Evolutionary conservation across 2,329 filamentous ascomycete genomes (phyloP), one percentile per base, ranked within the genome.

Genomic region (Diplodia scrobiculata): DNA sequence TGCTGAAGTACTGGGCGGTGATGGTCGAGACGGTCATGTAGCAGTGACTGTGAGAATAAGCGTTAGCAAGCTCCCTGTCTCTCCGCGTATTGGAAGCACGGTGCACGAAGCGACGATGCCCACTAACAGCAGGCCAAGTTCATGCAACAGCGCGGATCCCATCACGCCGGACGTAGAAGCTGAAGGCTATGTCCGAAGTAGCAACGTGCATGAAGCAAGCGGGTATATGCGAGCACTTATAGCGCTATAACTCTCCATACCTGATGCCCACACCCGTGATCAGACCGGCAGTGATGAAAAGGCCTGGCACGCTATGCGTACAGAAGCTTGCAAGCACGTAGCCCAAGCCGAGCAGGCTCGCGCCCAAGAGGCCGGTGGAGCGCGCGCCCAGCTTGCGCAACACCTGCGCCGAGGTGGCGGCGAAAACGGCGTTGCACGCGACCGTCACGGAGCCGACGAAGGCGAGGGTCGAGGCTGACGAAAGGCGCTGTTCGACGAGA

Each of bases 381-480:
- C 81, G 78, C 2, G 82, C 78, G 0, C 86, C 86, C 9, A 87
- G 69, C 17, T 72, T 70, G 3, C 80, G 76, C 67, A 86, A 81
- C 6, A 87, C 60, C n/a, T 81, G 78, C 0, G 83, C 81, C 68
- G 84, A 84, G 7, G 83, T 68, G 5, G 87, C 78, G 0, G 83
- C 86, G 62, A 84, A 77, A 0, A 82, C 78, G 0, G 83, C 82
- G 38, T 85, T 81, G 65, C 82, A 79, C 0, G 83, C 80, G 1
- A 82, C 76, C 9, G 80, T 78, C 13, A 88, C 70, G 0, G 82
- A 84, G 1, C 86, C 86, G 2, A 88, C 83, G 68, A 87, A 89
- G 1, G 84, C 82, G 25, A 89, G 76, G 0, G 83, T 85, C 0
- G 82, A 82, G 0, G 84, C 78, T 0, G 79, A 79, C 0, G 80